Conservation (phyloP, 2,329 filamentous ascomycete species). For the Aspergillus transmontanensis region DNA sequence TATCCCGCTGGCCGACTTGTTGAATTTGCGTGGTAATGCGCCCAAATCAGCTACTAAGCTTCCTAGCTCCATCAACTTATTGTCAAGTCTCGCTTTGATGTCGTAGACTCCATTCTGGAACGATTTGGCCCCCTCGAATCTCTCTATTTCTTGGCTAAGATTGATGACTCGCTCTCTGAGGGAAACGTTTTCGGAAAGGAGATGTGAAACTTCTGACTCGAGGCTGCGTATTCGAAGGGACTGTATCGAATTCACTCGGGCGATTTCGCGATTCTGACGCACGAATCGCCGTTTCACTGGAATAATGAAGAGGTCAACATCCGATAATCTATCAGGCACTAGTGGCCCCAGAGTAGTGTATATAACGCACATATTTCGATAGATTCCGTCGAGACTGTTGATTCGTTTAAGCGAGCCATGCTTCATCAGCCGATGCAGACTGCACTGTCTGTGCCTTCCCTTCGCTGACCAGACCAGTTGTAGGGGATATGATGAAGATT, state of each 20-base stretch:
- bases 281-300: constrained; percentile 66
- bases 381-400: constrained; percentile 47
- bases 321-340: not conserved
- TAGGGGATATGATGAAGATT: not conserved
- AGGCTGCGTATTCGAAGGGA: constrained; percentile 65
- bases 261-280: constrained; percentile 67
- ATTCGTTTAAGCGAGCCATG: constrained; percentile 55
- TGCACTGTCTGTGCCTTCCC: not conserved
- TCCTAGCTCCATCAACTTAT: constrained; percentile 59
- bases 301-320: not conserved
- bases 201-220: constrained; percentile 62
- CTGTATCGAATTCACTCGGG: constrained; percentile 65
- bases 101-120: constrained; percentile 52
- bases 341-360: not conserved
- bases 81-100: constrained; percentile 58
- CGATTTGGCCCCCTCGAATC: constrained; percentile 46
- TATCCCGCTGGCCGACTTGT: constrained; percentile 22
- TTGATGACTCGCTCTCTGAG: constrained; percentile 62
- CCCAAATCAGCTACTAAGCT: constrained; percentile 58
- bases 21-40: constrained; percentile 37
- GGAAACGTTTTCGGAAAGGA: constrained; percentile 62
- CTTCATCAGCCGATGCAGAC: constrained; percentile 16
- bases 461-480: not conserved
- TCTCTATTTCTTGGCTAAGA: constrained; percentile 57
- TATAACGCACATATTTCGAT: constrained; percentile 49